phyloP scores from a whole-genome alignment of 2,329 filamentous ascomycete species.

The Fusarium oligoseptatum region DNA sequence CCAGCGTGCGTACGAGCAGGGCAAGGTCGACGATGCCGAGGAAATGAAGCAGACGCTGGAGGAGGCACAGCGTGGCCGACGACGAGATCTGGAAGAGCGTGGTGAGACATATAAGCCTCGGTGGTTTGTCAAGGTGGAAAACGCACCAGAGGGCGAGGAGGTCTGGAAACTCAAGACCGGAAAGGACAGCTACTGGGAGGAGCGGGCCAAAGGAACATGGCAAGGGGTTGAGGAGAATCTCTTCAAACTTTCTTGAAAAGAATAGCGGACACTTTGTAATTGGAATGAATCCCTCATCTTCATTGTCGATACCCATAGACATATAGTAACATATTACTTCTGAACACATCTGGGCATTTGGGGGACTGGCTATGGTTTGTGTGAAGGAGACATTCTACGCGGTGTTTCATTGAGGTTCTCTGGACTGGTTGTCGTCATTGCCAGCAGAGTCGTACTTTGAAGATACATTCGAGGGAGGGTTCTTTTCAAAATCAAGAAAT shows the following conservation, averaged over 20 bases:
- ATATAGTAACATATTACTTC: neutral
- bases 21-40: conserved; percentile 87
- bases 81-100: conserved; percentile 80
- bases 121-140: conserved; percentile 86
- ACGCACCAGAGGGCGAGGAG: conserved; percentile 71
- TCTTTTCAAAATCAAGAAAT: neutral
- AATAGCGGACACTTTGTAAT: conserved; percentile 36
- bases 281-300: conserved; percentile 12
- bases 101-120: conserved; percentile 80
- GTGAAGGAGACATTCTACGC: neutral
- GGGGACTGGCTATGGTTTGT: neutral
- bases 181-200: conserved; percentile 95
- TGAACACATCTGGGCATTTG: neutral
- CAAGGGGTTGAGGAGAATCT: conserved; percentile 63
- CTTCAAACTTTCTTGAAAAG: conserved; percentile 51
- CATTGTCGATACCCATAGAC: conserved; percentile 27
- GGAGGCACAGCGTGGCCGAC: conserved; percentile 82
- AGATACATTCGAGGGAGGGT: neutral
- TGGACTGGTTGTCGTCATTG: neutral
- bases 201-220: conserved; percentile 79
- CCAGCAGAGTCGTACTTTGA: neutral
- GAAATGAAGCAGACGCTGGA: conserved; percentile 85
- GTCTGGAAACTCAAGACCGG: conserved; percentile 83
- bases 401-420: neutral
- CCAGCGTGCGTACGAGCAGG: conserved; percentile 85